Percentiles rank a stretch among this genome's conserved stretches.
Evolutionary conservation across 306 rosid species (phyloP).

Genomic region (Rosa lucieae): DNA sequence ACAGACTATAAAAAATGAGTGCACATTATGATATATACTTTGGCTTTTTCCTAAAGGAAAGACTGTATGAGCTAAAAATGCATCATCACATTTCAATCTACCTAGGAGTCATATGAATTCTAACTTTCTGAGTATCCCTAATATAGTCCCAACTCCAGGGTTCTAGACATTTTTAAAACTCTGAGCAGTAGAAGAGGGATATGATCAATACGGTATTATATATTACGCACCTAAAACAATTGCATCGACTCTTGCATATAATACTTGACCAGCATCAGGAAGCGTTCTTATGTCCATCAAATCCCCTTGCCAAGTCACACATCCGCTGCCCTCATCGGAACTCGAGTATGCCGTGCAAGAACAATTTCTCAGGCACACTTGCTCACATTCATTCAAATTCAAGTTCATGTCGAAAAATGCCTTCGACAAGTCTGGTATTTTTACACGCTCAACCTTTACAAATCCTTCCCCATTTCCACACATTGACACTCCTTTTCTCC

Average conservation of each 20-base stretch:
- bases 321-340: conserved; percentile 48
- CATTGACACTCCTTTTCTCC: conserved; percentile 22
- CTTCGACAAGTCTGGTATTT: conserved; percentile 44
- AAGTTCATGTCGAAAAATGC: conserved; percentile 30
- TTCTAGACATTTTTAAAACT: too few species aligned
- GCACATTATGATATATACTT: too few species aligned
- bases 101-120: not conserved
- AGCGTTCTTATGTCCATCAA: conserved; percentile 44
- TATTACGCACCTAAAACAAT: conserved; percentile 13
- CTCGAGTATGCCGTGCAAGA: conserved; percentile 46
- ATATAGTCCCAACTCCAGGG: not conserved
- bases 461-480: conserved; percentile 65
- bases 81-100: not conserved
- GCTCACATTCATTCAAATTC: conserved; percentile 30
- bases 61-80: not conserved
- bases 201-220: too few species aligned
- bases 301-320: conserved; percentile 50
- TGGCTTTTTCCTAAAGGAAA: not conserved
- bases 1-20: not conserved
- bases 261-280: conserved; percentile 36
- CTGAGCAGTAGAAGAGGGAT: not conserved
- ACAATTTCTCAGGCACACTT: conserved; percentile 47
- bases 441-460: conserved; percentile 30
- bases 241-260: conserved; percentile 48
- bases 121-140: too few species aligned